A percentile compares a stretch with the other conserved stretches of the same genome.
phyloP scores from a whole-genome alignment of 805 yeast genomes.

The Nakazawaea laoshanensis region DNA sequence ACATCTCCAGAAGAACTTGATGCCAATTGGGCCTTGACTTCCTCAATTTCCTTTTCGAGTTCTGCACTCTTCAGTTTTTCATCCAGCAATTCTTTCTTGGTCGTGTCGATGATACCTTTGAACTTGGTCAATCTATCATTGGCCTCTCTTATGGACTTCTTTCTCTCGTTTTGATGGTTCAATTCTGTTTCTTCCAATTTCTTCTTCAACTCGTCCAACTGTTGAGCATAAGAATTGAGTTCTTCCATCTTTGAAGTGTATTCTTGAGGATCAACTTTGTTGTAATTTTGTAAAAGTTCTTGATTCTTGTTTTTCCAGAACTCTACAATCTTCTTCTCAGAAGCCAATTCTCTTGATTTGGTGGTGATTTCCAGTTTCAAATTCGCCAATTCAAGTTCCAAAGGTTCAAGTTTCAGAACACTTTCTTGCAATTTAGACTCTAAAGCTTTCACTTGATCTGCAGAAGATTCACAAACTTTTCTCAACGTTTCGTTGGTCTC shows the following conservation, averaged over 20 bases:
- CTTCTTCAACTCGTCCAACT: slow-evolving; percentile 17
- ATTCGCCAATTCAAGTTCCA: slow-evolving; percentile 28
- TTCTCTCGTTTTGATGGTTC: slow-evolving; percentile 10
- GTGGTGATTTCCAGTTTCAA: slow-evolving; percentile 34
- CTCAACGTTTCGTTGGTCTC: slow-evolving; percentile 65
- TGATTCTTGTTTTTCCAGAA: slow-evolving; percentile 49
- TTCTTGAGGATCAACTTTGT: slow-evolving; percentile 39
- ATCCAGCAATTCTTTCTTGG: slow-evolving; percentile 6
- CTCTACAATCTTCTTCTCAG: slow-evolving; percentile 45
- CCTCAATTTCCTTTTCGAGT: slow-evolving; percentile 17
- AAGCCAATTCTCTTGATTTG: slow-evolving; percentile 38
- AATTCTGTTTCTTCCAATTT: slow-evolving; percentile 14
- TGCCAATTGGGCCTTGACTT: slow-evolving; percentile 12
- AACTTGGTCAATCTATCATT: slow-evolving; percentile 12
- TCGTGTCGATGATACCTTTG: slow-evolving; percentile 7
- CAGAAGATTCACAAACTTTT: slow-evolving; percentile 31
- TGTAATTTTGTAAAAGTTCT: slow-evolving; percentile 34
- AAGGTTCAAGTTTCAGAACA: slow-evolving; percentile 31
- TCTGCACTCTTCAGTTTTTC: slow-evolving; percentile 5
- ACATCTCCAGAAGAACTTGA: slow-evolving; percentile 11
- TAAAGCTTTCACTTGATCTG: slow-evolving; percentile 25
- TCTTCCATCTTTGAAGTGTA: slow-evolving; percentile 23
- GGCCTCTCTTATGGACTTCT: slow-evolving; percentile 12
- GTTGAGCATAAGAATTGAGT: slow-evolving; percentile 16
- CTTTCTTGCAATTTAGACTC: slow-evolving; percentile 28